Percentiles rank a stretch among this genome's conserved stretches.
Evolutionary conservation across 768 basidiomycete species (phyloP).

Genomic region (Mycena leptocephala): DNA sequence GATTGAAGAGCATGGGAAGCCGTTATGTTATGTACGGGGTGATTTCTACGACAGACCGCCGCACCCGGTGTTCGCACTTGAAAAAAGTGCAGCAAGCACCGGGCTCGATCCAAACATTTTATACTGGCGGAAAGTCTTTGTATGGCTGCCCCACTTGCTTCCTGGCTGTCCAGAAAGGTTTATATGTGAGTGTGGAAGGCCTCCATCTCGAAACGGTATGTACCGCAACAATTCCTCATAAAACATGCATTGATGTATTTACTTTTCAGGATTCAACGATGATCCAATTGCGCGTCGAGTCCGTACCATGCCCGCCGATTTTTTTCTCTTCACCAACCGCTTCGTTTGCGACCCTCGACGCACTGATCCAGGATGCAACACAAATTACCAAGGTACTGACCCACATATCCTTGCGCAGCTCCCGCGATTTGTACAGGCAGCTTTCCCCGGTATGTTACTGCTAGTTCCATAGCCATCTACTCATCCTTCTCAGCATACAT

Average conservation of each 20-base stretch:
- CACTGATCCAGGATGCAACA: slow-evolving; percentile 16
- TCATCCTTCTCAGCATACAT: not conserved
- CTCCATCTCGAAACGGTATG: slow-evolving; percentile 23
- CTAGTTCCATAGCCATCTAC: not conserved
- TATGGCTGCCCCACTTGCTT: slow-evolving; percentile 5
- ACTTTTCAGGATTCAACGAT: slow-evolving; percentile 28
- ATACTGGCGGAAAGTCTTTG: slow-evolving; percentile 2
- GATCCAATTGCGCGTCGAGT: slow-evolving; percentile 35
- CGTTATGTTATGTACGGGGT: not conserved
- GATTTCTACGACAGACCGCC: slow-evolving; percentile 4
- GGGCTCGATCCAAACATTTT: not conserved
- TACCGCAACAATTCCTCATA: not conserved
- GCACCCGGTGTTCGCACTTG: slow-evolving; percentile 6
- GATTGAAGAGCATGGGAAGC: not conserved
- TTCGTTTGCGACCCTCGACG: slow-evolving; percentile 22
- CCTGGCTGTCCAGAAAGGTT: slow-evolving; percentile 20
- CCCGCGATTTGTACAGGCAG: slow-evolving; percentile 25
- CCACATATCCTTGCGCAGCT: slow-evolving; percentile 31
- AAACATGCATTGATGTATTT: not conserved
- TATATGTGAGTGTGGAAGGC: slow-evolving; percentile 25
- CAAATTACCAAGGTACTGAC: slow-evolving; percentile 29
- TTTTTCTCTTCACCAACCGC: slow-evolving; percentile 32
- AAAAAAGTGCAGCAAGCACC: too few relatives aligned
- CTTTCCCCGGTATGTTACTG: slow-evolving; percentile 5
- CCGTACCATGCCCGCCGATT: slow-evolving; percentile 18